Base-by-base conservation (phyloP, 108 stramenopile genomes). In the Skeletonema costatum region DNA sequence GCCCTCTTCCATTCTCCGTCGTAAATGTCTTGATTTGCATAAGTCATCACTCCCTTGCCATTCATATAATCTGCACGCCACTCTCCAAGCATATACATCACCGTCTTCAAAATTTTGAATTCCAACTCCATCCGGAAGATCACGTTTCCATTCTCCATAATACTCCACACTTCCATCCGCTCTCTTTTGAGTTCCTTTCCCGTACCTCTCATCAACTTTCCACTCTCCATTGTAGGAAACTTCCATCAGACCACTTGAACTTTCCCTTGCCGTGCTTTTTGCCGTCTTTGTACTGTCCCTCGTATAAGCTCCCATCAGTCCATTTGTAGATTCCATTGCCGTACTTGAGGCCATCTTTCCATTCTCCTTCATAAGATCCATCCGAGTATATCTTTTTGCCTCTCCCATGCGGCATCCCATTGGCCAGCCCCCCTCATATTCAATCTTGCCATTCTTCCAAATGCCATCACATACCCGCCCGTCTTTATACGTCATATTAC, bases 401-500 rank as follows among this genome's bases (percentile, higher is more conserved):
- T 36, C 65, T 56, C 0, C 86, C 86, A 41, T 84, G 86, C 58
- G 70, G 71, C 9, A 60, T 32, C 38, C 77, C 76, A 33, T 77
- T 31, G 1, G 32, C 17, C 58, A 80, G 79, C 33, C 68, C 56
- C 7, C 85, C 85, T 72, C 78, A 72, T 81, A 86, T 12, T 11
- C 14, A 12, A 46, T 14, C 14, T 46, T 12, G 8, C 87, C 87
- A 4, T 25, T 25, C 25, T 25, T 25, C 25, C 25, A 25, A 25
- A 25, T 25, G 0, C 25, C 25, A 0, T 25, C 25, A 25, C 25
- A 25, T 25, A 25, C 0, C 25, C 25, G 25, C 0, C 25, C 25
- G 25, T 25, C 25, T 66, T 38, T 74, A 38, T 88, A 88, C n/a
- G 66, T 70, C 85, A 88, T 88, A 42, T 65, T 80, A 30, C 92